Evolutionary conservation across 768 basidiomycete genomes (phyloP).

Genomic region (Amanita fuliginea): DNA sequence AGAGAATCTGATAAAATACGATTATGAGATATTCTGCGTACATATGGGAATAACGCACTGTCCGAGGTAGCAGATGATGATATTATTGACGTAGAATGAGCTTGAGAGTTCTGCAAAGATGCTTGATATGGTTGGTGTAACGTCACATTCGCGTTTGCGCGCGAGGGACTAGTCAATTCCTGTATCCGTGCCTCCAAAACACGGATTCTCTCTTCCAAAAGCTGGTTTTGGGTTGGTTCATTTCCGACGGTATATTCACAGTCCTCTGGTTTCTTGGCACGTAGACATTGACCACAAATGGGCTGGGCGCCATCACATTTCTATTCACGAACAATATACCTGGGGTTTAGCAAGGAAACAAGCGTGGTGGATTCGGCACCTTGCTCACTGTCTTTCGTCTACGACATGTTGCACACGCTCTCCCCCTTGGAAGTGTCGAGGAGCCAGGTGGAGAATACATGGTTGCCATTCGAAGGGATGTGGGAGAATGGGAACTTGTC

Average conservation of each 20-base stretch:
- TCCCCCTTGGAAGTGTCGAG: slow-evolving; percentile 15
- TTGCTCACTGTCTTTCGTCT: slow-evolving; percentile 17
- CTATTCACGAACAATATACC: slow-evolving; percentile 16
- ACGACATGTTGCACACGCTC: slow-evolving; percentile 20
- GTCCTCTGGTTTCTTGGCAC: slow-evolving; percentile 37
- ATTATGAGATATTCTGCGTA: not conserved
- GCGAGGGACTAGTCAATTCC: slow-evolving; percentile 30
- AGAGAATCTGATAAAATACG: slow-evolving; percentile 5
- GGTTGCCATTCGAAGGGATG: not conserved
- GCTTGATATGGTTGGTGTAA: slow-evolving; percentile 26
- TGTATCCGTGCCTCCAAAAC: slow-evolving; percentile 35
- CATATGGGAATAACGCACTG: not conserved
- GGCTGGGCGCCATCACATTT: slow-evolving; percentile 46
- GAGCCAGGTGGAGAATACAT: not conserved
- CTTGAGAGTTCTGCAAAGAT: not conserved
- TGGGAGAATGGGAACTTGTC: not conserved
- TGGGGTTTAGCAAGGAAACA: not conserved
- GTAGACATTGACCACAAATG: slow-evolving; percentile 38
- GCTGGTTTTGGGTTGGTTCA: slow-evolving; percentile 34
- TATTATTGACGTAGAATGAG: not conserved
- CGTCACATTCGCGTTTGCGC: slow-evolving; percentile 15
- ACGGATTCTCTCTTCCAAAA: slow-evolving; percentile 39
- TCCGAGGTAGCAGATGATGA: not conserved
- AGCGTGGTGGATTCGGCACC: not conserved
- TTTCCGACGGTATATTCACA: slow-evolving; percentile 46